A percentile compares a stretch with the other conserved stretches of the same genome.
Conservation (phyloP, 2,329 filamentous ascomycete genomes). For the Aspergillus brunneoviolaceus region DNA sequence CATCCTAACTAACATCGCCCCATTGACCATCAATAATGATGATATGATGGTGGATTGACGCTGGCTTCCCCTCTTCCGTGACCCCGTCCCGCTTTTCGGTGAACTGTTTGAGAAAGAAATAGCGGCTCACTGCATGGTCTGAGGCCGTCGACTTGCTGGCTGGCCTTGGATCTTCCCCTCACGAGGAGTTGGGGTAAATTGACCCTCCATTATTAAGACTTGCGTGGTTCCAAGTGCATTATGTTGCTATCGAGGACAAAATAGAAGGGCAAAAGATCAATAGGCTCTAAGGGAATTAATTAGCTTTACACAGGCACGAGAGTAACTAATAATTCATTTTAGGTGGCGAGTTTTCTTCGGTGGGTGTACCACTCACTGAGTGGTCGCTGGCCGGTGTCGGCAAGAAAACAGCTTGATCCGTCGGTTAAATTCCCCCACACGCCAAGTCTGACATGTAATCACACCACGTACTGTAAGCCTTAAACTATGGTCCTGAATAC, state of each 20-base stretch:
- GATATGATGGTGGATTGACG: neutral
- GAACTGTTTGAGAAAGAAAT: constrained; percentile 19
- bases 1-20: neutral
- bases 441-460: constrained; percentile 10
- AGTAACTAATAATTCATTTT: too few relatives aligned
- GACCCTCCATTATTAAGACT: too few relatives aligned
- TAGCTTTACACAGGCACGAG: too few relatives aligned
- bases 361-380: neutral
- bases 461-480: neutral
- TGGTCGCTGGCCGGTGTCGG: neutral
- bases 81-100: constrained; percentile 17
- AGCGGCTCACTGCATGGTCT: constrained; percentile 13
- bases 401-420: neutral
- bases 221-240: neutral
- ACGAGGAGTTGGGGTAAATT: constrained; percentile 31
- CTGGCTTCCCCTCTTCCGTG: constrained; percentile 6
- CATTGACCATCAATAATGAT: neutral
- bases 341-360: neutral
- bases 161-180: constrained; percentile 25
- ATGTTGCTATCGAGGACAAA: neutral
- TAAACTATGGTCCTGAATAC: too few relatives aligned
- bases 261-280: too few relatives aligned
- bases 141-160: constrained; percentile 5
- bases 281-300: too few relatives aligned
- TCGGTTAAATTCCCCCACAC: constrained; percentile 25